These are phyloP conservation scores for Sequoia sempervirens DNA, from an alignment of 75 land plant genomes.

Conservation along the genomic window DNA sequence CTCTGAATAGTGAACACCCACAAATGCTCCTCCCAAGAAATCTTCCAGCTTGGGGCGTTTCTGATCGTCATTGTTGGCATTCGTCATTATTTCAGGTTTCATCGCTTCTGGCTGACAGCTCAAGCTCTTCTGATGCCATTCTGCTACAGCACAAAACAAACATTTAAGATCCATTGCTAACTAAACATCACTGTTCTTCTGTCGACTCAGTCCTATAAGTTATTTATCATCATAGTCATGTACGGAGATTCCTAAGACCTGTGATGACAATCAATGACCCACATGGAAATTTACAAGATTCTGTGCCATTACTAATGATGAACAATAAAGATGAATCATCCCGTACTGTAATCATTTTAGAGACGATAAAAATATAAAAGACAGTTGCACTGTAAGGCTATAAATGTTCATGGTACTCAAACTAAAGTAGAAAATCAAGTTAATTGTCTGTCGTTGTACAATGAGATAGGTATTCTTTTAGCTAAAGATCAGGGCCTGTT, in stretches of 20 bases:
- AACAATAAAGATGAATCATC: not conserved
- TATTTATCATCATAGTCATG: not conserved
- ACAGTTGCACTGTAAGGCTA: not conserved
- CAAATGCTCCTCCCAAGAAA: constrained; percentile 7
- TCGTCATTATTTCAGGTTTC: not conserved
- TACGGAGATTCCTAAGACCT: not conserved
- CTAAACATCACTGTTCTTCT: not conserved
- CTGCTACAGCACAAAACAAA: not conserved
- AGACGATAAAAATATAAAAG: not conserved
- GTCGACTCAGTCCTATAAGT: not conserved
- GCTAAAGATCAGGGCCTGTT: not conserved
- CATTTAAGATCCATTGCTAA: not conserved
- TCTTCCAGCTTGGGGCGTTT: constrained; percentile 7
- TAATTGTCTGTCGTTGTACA: not conserved
- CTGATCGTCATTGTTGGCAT: not conserved
- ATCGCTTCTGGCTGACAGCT: not conserved
- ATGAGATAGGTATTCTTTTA: not conserved
- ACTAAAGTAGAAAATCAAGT: not conserved
- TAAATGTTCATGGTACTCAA: not conserved
- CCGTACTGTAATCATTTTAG: not conserved
- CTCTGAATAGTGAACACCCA: constrained; percentile 6
- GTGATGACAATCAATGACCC: not conserved
- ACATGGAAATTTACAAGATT: not conserved
- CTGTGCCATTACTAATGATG: not conserved
- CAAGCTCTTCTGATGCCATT: constrained; percentile 3